A percentile compares a stretch with the other conserved stretches of the same genome.
Conservation (phyloP, 306 rosid genomes). For the Abrus pulchellus region DNA sequence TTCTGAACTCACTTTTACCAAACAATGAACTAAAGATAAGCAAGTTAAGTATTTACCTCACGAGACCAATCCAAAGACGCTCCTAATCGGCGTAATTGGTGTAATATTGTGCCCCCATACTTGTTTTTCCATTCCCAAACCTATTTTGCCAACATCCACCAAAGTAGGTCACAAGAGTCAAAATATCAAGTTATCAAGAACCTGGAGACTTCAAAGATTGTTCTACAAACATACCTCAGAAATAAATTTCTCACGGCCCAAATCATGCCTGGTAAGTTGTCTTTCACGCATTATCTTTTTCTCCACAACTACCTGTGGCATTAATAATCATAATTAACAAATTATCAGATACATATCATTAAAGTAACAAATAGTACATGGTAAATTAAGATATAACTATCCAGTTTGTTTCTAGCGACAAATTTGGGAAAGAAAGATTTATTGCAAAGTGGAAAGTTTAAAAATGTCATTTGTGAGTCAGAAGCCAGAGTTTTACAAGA, state of each 20-base stretch:
- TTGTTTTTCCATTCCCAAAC: conserved; percentile 95
- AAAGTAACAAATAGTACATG: background rate
- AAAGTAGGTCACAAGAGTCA: conserved; percentile 22
- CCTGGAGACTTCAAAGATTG: conserved; percentile 4
- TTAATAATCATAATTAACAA: background rate
- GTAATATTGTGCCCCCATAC: conserved; percentile 84
- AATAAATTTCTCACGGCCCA: conserved; percentile 83
- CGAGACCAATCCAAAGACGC: conserved; percentile 98
- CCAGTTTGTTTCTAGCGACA: conserved; percentile 27
- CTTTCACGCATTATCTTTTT: conserved; percentile 92
- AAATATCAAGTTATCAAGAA: conserved; percentile 33
- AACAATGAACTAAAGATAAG: conserved; percentile 2
- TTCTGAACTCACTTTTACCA: conserved; percentile 22
- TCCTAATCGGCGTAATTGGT: conserved; percentile 88
- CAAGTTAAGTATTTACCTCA: conserved; percentile 67
- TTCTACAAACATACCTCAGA: conserved; percentile 70
- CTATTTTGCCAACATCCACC: conserved; percentile 58
- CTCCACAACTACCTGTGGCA: conserved; percentile 91
- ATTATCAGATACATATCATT: background rate
- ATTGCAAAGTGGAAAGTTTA: conserved; percentile 2
- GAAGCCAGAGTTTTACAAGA: conserved; percentile 25
- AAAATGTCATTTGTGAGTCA: background rate
- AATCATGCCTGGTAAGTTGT: conserved; percentile 77
- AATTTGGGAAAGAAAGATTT: background rate
- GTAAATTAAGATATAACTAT: background rate